phyloP scores from a whole-genome alignment of 1,284 basidiomycete species.

The Fistulina hepatica region DNA sequence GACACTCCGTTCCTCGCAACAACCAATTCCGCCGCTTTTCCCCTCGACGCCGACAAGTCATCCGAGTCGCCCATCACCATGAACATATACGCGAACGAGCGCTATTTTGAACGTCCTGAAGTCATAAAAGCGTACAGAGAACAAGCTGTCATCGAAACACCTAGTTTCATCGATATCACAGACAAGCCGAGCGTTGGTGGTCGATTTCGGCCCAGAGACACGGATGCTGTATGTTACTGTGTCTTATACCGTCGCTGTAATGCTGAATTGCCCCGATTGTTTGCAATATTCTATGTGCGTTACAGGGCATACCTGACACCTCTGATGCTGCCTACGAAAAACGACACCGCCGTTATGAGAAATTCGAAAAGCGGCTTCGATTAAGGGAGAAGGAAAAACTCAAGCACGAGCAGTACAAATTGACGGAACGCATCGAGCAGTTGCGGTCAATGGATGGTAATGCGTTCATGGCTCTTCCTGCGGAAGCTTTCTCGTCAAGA shows the following conservation, averaged over 20 bases:
- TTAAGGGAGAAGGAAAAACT: constrained; percentile 85
- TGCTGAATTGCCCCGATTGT: constrained; percentile 9
- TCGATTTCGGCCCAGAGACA: constrained; percentile 52
- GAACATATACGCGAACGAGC: constrained; percentile 49
- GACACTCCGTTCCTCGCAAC: constrained; percentile 58
- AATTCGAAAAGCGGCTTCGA: constrained; percentile 75
- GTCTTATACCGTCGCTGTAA: constrained; percentile 9
- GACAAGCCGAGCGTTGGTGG: constrained; percentile 53
- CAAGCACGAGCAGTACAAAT: constrained; percentile 83
- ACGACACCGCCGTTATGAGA: constrained; percentile 79
- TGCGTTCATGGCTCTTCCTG: constrained; percentile 54
- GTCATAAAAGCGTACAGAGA: constrained; percentile 59
- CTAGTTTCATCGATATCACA: constrained; percentile 47
- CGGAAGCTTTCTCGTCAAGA: constrained; percentile 38
- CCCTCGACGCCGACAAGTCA: constrained; percentile 27
- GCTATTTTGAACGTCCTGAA: constrained; percentile 69
- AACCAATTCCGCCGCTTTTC: constrained; percentile 44
- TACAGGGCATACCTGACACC: constrained; percentile 55
- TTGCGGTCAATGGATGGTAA: constrained; percentile 61
- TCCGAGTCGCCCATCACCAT: constrained; percentile 30
- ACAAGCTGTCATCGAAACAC: constrained; percentile 62
- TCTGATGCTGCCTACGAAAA: constrained; percentile 79
- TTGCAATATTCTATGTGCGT: constrained; percentile 6
- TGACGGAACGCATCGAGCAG: constrained; percentile 81
- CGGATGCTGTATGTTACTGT: constrained; percentile 51